Evolutionary conservation across 2,329 filamentous ascomycete species (phyloP).

Genomic region (Exserohilum turcica): DNA sequence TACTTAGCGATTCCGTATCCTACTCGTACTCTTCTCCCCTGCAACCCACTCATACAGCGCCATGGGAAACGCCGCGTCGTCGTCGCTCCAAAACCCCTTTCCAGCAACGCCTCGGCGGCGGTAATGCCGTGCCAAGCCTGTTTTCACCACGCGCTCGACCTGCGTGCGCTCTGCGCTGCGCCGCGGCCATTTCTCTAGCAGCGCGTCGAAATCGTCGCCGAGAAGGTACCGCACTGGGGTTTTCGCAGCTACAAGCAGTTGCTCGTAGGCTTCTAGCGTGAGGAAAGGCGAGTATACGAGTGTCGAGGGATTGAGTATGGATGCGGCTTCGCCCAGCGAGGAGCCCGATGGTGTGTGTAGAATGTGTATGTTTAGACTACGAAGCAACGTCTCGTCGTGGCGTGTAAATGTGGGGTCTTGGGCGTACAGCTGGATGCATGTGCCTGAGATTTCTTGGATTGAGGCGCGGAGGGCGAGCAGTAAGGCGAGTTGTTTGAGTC

Average conservation of each 20-base stretch:
- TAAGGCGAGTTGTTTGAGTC: constrained; percentile 38
- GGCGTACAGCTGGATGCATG: not conserved
- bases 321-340: not conserved
- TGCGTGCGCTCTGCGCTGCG: not conserved
- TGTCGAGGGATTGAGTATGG: not conserved
- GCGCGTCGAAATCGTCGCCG: not conserved
- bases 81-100: not conserved
- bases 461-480: not conserved
- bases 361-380: not conserved
- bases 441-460: not conserved
- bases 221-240: not conserved
- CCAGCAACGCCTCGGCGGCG: not conserved
- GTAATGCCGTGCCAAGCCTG: not conserved
- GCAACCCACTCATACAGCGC: not conserved
- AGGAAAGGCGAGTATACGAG: not conserved
- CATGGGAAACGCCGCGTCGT: not conserved
- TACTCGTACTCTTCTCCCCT: not conserved
- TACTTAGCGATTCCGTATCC: not conserved
- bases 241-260: not conserved
- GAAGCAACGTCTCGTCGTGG: not conserved
- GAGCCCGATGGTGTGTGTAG: not conserved
- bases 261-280: not conserved
- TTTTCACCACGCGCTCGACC: not conserved
- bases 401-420: not conserved
- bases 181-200: not conserved